Evolutionary conservation across 768 basidiomycete genomes (phyloP), one percentile per base, ranked within the genome.

Genomic region (Tylopilus subfusipes): DNA sequence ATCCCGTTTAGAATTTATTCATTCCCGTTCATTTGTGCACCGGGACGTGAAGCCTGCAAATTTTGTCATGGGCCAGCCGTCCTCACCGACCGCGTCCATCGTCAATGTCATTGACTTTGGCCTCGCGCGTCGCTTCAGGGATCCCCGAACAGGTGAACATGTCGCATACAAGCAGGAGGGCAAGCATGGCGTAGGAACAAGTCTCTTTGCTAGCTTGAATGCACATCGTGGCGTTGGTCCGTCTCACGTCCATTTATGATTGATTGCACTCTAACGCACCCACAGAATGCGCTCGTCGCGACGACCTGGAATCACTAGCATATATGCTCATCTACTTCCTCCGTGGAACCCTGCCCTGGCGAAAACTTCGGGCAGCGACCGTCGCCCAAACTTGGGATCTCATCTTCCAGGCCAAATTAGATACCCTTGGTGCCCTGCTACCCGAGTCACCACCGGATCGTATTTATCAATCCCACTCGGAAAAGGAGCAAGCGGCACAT

Each of bases 21-120:
- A 99, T 73, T 91, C 90, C 2, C 88, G 92, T 66, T 90, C 92
- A 65, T 88, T 96, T 62, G 85, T 97, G 39, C 96, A 98, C 71
- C 90, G 96, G 60, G 96, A 98, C 69, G 89, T 99, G 72, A 99
- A 98, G 71, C 96, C 96, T 34, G 96, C 96, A 64, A 98, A 99
- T 75, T 99, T 99, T 68, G 87, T 99, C 56, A 98, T 98, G 92
- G 91, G 93, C 58, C 51, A 54, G 16, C 44, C 67, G 0, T 81
- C 84, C 43, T 84, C 84, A 57, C 85, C 83, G 58, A 75, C 81
- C 69, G 66, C 80, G 0, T 79, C 80, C 62, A 73, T 85, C 63
- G 94, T 99, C 68, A 96, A 98, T 70, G 90, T 99, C 61, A 91
- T 91, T 62, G 89, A 91, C 74, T 91, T 91, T 72, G 89, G 89